These are phyloP conservation scores for Parafenestella ontariensis DNA, from an alignment of 2,329 filamentous ascomycete genomes.

Conservation along the genomic window DNA sequence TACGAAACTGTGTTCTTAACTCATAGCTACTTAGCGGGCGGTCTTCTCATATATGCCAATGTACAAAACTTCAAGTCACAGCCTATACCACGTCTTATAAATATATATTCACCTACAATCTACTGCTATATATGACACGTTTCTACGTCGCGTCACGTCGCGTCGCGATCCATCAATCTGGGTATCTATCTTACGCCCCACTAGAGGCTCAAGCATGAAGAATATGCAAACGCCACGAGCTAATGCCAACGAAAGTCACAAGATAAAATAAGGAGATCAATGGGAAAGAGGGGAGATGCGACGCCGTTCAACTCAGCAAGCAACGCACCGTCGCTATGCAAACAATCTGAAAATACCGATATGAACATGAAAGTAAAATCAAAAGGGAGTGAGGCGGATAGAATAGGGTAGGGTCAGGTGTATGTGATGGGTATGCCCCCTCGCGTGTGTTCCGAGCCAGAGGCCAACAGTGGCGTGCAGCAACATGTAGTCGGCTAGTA, in stretches of 20 bases:
- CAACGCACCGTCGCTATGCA: slow-evolving; percentile 26
- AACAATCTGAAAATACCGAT: slow-evolving; percentile 4
- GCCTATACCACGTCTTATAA: no score
- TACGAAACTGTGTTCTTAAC: no score
- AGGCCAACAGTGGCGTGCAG: not conserved
- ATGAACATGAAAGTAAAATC: not conserved
- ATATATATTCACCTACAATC: not conserved
- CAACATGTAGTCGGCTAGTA: slow-evolving; percentile 17
- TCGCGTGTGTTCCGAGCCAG: not conserved
- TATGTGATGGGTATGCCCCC: not conserved
- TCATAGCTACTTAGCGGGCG: no score
- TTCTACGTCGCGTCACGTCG: not conserved
- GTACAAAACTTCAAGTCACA: no score
- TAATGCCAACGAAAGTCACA: not conserved
- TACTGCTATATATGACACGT: not conserved
- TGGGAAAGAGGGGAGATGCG: not conserved
- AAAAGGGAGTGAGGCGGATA: not conserved
- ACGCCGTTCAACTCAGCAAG: not conserved
- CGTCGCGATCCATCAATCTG: not conserved
- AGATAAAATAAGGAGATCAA: not conserved
- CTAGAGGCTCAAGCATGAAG: not conserved
- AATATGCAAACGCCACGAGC: not conserved
- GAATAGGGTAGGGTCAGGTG: not conserved
- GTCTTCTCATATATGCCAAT: no score
- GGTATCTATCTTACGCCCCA: not conserved